Evolutionary conservation across 2,329 filamentous ascomycete species (phyloP).

Genomic region (Epichloe uncinata): DNA sequence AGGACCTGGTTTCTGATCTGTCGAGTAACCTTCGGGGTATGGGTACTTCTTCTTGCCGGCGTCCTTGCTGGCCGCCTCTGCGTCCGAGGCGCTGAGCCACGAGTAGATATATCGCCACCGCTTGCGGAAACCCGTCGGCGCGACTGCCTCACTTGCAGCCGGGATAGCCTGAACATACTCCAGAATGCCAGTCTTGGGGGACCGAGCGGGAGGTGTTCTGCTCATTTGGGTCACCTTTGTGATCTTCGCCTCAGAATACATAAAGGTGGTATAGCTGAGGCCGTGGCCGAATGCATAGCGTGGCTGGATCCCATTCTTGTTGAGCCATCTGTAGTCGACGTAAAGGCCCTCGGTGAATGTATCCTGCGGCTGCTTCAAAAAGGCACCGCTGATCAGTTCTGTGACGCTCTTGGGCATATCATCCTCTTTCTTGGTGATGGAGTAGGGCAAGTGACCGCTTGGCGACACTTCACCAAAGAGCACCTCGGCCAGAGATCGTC

Average conservation of each 20-base stretch:
- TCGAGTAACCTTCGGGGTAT: slow-evolving; percentile 55
- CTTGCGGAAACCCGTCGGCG: slow-evolving; percentile 43
- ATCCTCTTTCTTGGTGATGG: slow-evolving; percentile 52
- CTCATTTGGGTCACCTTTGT: slow-evolving; percentile 30
- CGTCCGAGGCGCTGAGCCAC: slow-evolving; percentile 37
- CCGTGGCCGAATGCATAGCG: slow-evolving; percentile 82
- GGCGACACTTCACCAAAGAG: slow-evolving; percentile 64
- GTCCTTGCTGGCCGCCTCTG: slow-evolving; percentile 26
- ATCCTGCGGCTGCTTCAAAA: slow-evolving; percentile 58
- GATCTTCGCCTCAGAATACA: slow-evolving; percentile 39
- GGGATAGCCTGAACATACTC: slow-evolving; percentile 38
- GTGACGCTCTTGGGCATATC: slow-evolving; percentile 57
- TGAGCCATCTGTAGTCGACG: slow-evolving; percentile 83
- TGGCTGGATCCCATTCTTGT: slow-evolving; percentile 59
- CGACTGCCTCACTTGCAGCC: slow-evolving; percentile 39
- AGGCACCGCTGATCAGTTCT: slow-evolving; percentile 32
- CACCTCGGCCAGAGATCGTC: slow-evolving; percentile 66
- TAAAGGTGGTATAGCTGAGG: slow-evolving; percentile 66
- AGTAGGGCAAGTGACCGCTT: slow-evolving; percentile 78
- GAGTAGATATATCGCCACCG: slow-evolving; percentile 58
- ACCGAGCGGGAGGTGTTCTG: slow-evolving; percentile 20
- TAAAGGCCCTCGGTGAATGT: slow-evolving; percentile 74
- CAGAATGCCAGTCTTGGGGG: slow-evolving; percentile 26
- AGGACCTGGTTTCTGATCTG: slow-evolving; percentile 28
- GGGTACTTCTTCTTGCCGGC: slow-evolving; percentile 32